Evolutionary conservation across 1,284 basidiomycete genomes (phyloP).

Genomic region (Sanghuangporus weigelae): DNA sequence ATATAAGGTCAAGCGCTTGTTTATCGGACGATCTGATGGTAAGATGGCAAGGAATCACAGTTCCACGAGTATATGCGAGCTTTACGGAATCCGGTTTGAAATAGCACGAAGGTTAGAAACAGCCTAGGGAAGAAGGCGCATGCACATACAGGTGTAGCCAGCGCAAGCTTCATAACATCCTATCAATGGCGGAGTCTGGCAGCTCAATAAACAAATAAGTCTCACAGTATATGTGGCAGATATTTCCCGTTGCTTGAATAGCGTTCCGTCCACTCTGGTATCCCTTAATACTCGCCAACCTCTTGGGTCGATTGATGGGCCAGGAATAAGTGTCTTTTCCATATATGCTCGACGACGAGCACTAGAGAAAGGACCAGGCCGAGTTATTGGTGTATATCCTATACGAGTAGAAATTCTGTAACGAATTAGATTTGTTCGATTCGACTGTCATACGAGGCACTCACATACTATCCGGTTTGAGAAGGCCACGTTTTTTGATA

Average conservation of each 20-base stretch:
- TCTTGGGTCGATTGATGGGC: slow-evolving; percentile 9
- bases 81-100: background rate
- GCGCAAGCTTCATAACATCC: slow-evolving; percentile 12
- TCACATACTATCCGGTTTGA: slow-evolving; percentile 6
- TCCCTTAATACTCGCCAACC: slow-evolving; percentile 8
- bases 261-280: slow-evolving; percentile 2
- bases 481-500: slow-evolving; percentile 10
- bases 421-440: background rate
- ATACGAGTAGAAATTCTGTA: slow-evolving; percentile 11
- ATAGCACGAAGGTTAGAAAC: background rate
- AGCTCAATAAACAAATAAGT: background rate
- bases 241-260: slow-evolving; percentile 12
- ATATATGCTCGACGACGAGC: slow-evolving; percentile 7
- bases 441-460: background rate
- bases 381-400: slow-evolving; percentile 10
- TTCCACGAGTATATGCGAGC: slow-evolving; percentile 18
- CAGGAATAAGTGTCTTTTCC: slow-evolving; percentile 7
- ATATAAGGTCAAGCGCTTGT: slow-evolving; percentile 16
- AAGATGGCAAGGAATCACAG: slow-evolving; percentile 15
- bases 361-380: slow-evolving; percentile 6
- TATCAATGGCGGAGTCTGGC: background rate
- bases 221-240: slow-evolving; percentile 7
- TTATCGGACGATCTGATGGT: slow-evolving; percentile 10
- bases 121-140: background rate
- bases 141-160: slow-evolving; percentile 12